Conservation (phyloP, 768 basidiomycete genomes). For the Phanerodontia chrysosporium region DNA sequence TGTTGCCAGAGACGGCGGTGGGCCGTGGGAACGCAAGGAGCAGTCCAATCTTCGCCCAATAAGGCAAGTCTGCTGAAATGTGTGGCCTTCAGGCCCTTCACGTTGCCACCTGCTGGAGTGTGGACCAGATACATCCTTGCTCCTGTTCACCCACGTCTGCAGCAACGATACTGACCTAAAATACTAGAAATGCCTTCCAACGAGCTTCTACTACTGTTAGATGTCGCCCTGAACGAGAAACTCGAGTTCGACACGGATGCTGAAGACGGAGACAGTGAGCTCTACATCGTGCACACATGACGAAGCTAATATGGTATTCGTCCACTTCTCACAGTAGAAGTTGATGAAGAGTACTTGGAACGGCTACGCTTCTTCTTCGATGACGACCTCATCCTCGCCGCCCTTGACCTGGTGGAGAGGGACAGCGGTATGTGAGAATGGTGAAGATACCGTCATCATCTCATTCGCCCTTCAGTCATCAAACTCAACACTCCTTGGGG, state of each 20-base stretch:
- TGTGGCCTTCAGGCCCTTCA: not conserved
- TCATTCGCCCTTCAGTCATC: conserved; percentile 42
- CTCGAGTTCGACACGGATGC: not conserved
- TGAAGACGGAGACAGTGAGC: not conserved
- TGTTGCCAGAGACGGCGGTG: too few species aligned
- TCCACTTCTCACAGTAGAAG: conserved; percentile 7
- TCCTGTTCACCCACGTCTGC: too few species aligned
- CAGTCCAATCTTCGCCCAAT: too few species aligned
- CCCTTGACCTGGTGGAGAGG: conserved; percentile 74
- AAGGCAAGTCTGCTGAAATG: not conserved
- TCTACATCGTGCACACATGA: too few species aligned
- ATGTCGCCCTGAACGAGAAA: not conserved
- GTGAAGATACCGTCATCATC: not conserved
- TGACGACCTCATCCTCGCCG: conserved; percentile 59
- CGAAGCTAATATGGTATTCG: too few species aligned
- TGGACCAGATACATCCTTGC: too few species aligned
- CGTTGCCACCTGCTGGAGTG: not conserved
- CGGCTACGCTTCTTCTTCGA: conserved; percentile 57
- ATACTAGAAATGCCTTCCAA: not conserved
- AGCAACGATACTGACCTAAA: too few species aligned
- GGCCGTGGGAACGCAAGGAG: too few species aligned
- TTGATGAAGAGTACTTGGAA: conserved; percentile 50
- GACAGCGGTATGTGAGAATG: conserved; percentile 46
- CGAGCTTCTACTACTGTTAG: not conserved
- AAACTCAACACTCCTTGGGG: conserved; percentile 56